These are phyloP conservation scores for Vanderwaltozyma tropicalis DNA, from an alignment of 805 yeast genomes.

Conservation along the genomic window DNA sequence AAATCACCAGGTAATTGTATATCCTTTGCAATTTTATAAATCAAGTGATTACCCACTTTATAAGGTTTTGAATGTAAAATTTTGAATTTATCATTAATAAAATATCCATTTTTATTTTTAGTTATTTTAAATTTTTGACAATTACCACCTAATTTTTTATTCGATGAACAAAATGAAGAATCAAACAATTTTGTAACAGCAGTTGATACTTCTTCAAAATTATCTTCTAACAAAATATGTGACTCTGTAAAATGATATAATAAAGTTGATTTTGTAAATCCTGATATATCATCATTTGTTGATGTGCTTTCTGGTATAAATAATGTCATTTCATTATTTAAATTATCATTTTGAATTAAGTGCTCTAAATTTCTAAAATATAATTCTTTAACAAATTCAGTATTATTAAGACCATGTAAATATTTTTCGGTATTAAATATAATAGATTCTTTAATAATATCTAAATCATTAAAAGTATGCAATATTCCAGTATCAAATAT, in stretches of 20 bases:
- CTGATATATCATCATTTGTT: slow-evolving; percentile 24
- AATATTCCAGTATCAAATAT: slow-evolving; percentile 39
- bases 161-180: slow-evolving; percentile 45
- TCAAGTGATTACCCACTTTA: slow-evolving; percentile 51
- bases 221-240: slow-evolving; percentile 13
- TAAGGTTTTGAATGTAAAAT: slow-evolving; percentile 35
- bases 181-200: slow-evolving; percentile 30
- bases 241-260: slow-evolving; percentile 51
- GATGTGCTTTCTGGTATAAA: slow-evolving; percentile 39
- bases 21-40: slow-evolving; percentile 54
- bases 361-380: slow-evolving; percentile 45
- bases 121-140: slow-evolving; percentile 51
- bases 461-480: slow-evolving; percentile 35
- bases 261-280: slow-evolving; percentile 30
- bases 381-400: slow-evolving; percentile 60
- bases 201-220: slow-evolving; percentile 5
- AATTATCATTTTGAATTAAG: slow-evolving; percentile 42
- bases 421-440: slow-evolving; percentile 46
- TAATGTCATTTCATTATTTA: slow-evolving; percentile 43
- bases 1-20: slow-evolving; percentile 54
- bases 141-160: slow-evolving; percentile 43
- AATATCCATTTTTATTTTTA: slow-evolving; percentile 17
- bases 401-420: slow-evolving; percentile 47
- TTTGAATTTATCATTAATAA: slow-evolving; percentile 48
- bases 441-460: slow-evolving; percentile 20